Evolutionary conservation across 73 alveolate species (phyloP).

Genomic region (Paramecium bursaria): DNA sequence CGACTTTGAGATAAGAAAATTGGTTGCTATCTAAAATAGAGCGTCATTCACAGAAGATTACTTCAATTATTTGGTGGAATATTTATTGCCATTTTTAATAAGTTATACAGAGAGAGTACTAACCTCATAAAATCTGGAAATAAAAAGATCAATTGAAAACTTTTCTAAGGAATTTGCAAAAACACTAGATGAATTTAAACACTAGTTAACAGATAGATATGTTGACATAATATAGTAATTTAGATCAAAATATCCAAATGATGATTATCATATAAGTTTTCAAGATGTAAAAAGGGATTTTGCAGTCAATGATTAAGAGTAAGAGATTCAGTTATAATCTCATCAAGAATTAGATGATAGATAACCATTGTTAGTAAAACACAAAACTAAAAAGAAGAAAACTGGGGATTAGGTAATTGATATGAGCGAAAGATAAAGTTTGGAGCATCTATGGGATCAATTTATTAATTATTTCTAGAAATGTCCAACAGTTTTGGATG

Average conservation of each 20-base stretch:
- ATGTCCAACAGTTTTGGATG: background rate
- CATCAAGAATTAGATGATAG: too few relatives aligned
- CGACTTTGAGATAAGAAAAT: slow-evolving; percentile 43
- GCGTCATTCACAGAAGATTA: background rate
- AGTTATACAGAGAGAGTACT: slow-evolving; percentile 3
- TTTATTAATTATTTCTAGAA: too few relatives aligned
- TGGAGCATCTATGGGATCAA: too few relatives aligned
- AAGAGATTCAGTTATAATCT: too few relatives aligned
- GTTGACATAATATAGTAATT: background rate
- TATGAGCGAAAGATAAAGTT: too few relatives aligned
- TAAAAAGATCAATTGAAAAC: background rate
- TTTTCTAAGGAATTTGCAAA: slow-evolving; percentile 9
- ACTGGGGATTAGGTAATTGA: too few relatives aligned
- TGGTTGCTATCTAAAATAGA: background rate
- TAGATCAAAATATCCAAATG: slow-evolving; percentile 1
- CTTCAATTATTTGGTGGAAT: slow-evolving; percentile 9
- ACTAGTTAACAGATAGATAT: background rate
- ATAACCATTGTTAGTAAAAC: too few relatives aligned
- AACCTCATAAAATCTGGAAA: slow-evolving; percentile 1
- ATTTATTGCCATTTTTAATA: slow-evolving; percentile 15
- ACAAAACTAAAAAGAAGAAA: too few relatives aligned
- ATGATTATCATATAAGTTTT: slow-evolving; percentile 29
- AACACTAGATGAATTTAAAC: background rate
- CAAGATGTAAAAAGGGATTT: too few relatives aligned
- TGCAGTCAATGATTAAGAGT: too few relatives aligned